These are phyloP conservation scores for Crithidia brevicula DNA, from an alignment of 208 protist species.

Conservation along the genomic window DNA sequence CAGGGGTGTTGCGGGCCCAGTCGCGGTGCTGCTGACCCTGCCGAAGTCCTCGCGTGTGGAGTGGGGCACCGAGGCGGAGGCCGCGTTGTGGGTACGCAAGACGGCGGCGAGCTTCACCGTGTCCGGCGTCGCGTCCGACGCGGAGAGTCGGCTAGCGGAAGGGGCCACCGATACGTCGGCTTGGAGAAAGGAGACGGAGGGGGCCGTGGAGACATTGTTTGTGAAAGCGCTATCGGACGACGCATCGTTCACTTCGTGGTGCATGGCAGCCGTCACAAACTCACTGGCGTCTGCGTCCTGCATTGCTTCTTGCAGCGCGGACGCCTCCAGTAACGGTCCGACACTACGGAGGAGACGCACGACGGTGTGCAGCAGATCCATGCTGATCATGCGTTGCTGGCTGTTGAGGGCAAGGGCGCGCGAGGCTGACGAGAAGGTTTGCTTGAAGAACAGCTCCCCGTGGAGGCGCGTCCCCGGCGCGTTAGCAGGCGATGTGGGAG, in stretches of 20 bases:
- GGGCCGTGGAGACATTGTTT: background rate
- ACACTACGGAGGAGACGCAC: slow-evolving; percentile 6
- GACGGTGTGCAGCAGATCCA: slow-evolving; percentile 18
- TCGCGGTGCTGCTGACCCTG: background rate
- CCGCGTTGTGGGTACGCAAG: background rate
- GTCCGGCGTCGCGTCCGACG: background rate
- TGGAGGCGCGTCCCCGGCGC: background rate
- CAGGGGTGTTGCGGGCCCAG: background rate
- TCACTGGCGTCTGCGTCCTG: slow-evolving; percentile 25
- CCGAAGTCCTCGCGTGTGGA: background rate
- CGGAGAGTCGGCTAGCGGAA: background rate
- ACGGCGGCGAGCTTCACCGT: background rate
- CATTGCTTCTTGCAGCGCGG: slow-evolving; percentile 21
- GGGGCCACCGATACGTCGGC: background rate
- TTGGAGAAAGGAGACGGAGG: background rate
- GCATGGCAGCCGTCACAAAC: slow-evolving; percentile 21
- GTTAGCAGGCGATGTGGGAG: background rate
- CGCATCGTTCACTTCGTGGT: slow-evolving; percentile 14
- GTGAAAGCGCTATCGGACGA: background rate
- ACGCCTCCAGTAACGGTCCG: slow-evolving; percentile 16
- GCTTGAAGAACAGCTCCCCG: background rate
- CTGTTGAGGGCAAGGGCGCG: slow-evolving; percentile 24
- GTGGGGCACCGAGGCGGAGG: background rate
- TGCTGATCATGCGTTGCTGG: slow-evolving; percentile 17
- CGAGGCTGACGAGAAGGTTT: background rate